phyloP scores from a whole-genome alignment of 345 rosid species.

The Gynandropsis gynandra region DNA sequence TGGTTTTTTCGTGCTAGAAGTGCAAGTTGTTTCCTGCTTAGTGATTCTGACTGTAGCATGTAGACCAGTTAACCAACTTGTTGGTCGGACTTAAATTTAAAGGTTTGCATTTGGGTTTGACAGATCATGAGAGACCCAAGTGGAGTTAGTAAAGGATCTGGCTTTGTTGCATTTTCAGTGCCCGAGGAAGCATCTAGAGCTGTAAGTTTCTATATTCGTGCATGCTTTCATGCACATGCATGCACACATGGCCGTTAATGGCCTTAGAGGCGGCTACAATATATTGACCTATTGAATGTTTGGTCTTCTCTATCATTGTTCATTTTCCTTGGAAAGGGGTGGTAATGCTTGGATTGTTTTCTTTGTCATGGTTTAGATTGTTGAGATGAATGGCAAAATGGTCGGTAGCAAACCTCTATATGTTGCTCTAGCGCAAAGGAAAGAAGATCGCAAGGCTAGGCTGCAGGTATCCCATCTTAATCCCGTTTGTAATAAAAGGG shows the following conservation, averaged over 20 bases:
- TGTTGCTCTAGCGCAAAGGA: slow-evolving; percentile 90
- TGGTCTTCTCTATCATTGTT: neutral
- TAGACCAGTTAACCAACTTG: neutral
- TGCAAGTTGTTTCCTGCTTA: neutral
- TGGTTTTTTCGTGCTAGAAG: neutral
- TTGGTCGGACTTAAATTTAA: neutral
- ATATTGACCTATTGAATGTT: neutral
- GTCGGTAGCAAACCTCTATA: slow-evolving; percentile 76
- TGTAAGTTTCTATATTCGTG: slow-evolving; percentile 39
- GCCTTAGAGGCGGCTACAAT: no score
- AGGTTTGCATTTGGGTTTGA: slow-evolving; percentile 15
- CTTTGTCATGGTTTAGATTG: slow-evolving; percentile 18
- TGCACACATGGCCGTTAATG: no score
- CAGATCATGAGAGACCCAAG: slow-evolving; percentile 89
- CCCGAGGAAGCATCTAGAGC: slow-evolving; percentile 90
- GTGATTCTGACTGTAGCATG: no score
- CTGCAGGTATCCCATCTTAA: slow-evolving; percentile 50
- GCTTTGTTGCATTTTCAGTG: slow-evolving; percentile 84
- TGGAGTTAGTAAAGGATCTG: slow-evolving; percentile 88
- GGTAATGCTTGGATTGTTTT: neutral
- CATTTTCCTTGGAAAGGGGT: neutral
- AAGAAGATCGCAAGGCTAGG: slow-evolving; percentile 92
- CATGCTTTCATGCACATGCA: no score
- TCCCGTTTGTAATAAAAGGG: neutral
- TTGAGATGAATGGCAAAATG: slow-evolving; percentile 92